Conservation (phyloP, 2,329 filamentous ascomycete species). For the Xylaria sp. region DNA sequence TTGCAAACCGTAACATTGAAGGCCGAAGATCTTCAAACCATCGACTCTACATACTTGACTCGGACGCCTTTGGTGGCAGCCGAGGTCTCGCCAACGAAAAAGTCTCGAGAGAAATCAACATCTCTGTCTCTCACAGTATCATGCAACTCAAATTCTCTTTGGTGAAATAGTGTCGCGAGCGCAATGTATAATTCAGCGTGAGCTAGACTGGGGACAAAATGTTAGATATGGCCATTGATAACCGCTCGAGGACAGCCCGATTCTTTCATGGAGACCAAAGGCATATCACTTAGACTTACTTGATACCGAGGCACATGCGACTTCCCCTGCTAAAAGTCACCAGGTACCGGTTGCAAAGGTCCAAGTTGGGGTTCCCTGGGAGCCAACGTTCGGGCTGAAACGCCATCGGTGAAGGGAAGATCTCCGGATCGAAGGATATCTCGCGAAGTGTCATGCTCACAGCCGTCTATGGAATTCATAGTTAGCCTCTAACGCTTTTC, state of each 20-base stretch:
- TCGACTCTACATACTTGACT: slow-evolving; percentile 23
- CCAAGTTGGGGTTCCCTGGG: slow-evolving; percentile 35
- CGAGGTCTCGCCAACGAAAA: slow-evolving; percentile 39
- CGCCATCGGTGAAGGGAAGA: slow-evolving; percentile 32
- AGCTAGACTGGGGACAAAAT: slow-evolving; percentile 27
- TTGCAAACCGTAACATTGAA: no score
- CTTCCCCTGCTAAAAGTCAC: slow-evolving; percentile 36
- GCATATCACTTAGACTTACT: slow-evolving; percentile 28
- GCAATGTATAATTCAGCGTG: slow-evolving; percentile 38
- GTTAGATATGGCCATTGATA: background rate
- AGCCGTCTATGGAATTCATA: slow-evolving; percentile 24
- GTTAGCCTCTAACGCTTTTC: background rate
- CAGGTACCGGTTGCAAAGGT: slow-evolving; percentile 31
- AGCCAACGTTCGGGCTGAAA: slow-evolving; percentile 39
- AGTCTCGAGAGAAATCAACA: slow-evolving; percentile 38
- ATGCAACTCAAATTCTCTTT: slow-evolving; percentile 28
- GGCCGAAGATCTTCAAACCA: no score
- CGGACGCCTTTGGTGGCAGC: slow-evolving; percentile 28
- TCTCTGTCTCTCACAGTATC: slow-evolving; percentile 37
- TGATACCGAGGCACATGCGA: slow-evolving; percentile 37
- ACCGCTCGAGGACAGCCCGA: no score
- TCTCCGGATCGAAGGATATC: slow-evolving; percentile 36
- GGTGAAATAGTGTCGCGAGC: slow-evolving; percentile 32
- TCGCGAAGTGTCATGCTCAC: slow-evolving; percentile 39
- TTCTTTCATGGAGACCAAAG: background rate